A percentile compares a stretch with the other conserved stretches of the same genome.
phyloP scores from a whole-genome alignment of 352 stramenopile genomes.

The Thalassiosira livingstoniorum region DNA sequence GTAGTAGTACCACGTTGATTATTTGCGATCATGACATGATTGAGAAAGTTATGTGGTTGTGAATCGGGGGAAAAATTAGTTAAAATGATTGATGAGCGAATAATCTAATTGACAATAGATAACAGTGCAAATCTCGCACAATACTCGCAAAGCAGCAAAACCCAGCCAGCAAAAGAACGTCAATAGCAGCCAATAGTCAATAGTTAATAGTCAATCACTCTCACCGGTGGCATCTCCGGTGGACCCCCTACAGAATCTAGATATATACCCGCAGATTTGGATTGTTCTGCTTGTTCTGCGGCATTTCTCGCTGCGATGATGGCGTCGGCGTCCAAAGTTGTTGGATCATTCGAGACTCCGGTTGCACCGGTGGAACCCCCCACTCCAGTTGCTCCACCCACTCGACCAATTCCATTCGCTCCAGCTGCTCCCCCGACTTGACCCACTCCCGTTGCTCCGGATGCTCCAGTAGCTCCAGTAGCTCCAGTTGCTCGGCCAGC shows the following conservation, averaged over 20 bases:
- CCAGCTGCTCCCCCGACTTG: neutral
- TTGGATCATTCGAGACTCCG: neutral
- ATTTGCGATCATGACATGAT: neutral
- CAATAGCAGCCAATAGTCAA: neutral
- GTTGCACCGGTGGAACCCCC: neutral
- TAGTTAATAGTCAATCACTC: neutral
- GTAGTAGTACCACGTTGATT: neutral
- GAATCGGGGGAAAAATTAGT: no score
- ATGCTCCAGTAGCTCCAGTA: neutral
- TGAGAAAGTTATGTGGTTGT: neutral
- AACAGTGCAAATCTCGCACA: neutral
- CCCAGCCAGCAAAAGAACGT: neutral
- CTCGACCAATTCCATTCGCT: neutral
- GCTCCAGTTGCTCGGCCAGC: neutral
- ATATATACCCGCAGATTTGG: neutral
- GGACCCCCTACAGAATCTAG: neutral
- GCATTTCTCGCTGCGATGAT: neutral
- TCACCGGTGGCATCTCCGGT: conserved; percentile 26
- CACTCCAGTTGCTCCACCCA: neutral
- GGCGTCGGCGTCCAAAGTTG: neutral
- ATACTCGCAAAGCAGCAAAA: neutral
- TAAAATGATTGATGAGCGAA: neutral
- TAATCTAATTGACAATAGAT: neutral
- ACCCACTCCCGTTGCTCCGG: conserved; percentile 2
- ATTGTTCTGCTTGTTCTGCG: neutral